Percentiles rank a stretch among this genome's conserved stretches.
Conservation (phyloP, 2,329 filamentous ascomycete genomes). For the Chaetomium sp. region DNA sequence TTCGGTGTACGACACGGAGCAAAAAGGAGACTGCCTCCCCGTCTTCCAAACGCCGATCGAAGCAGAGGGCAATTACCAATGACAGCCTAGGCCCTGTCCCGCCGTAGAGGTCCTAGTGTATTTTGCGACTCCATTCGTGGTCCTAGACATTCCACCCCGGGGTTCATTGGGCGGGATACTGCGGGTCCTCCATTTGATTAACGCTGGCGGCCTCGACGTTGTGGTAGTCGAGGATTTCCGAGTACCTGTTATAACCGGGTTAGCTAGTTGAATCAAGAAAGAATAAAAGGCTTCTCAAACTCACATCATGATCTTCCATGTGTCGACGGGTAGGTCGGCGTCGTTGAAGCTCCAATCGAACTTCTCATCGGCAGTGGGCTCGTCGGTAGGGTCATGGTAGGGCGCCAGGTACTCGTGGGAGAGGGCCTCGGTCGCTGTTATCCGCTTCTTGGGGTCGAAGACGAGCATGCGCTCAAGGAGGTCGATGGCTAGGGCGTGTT, state of each 20-base stretch:
- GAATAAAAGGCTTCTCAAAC: constrained; percentile 38
- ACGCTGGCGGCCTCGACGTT: constrained; percentile 69
- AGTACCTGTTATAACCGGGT: constrained; percentile 69
- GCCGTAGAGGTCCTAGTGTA: background rate
- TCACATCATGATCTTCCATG: constrained; percentile 99
- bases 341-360: constrained; percentile 99
- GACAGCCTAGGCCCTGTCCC: background rate
- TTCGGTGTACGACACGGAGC: background rate
- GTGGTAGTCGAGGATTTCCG: constrained; percentile 97
- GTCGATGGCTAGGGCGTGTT: constrained; percentile 69
- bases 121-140: background rate
- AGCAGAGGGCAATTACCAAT: background rate
- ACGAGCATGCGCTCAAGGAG: constrained; percentile 96
- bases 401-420: constrained; percentile 91
- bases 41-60: constrained; percentile 13
- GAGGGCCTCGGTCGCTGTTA: constrained; percentile 83
- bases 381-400: constrained; percentile 96
- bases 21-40: background rate
- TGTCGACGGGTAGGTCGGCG: constrained; percentile 93
- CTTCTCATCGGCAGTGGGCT: constrained; percentile 93
- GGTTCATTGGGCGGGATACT: constrained; percentile 16
- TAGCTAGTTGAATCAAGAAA: constrained; percentile 24
- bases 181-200: constrained; percentile 10
- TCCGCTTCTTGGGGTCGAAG: constrained; percentile 95
- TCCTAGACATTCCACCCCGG: background rate